Conservation (phyloP, 257 asterid genomes). For the Gentiana straminea region DNA sequence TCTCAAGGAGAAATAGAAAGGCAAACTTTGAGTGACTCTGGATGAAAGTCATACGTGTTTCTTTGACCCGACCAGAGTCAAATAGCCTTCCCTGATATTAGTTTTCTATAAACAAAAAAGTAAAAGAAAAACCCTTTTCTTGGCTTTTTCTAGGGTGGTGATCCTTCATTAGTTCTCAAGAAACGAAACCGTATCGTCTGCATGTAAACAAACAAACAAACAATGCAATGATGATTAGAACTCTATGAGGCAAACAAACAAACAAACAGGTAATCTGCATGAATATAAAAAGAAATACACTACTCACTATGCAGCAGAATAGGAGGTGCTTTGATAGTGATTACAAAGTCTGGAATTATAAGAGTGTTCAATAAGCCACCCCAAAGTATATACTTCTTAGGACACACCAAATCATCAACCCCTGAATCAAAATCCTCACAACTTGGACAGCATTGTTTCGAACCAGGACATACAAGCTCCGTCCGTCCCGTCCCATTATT, state of each 20-base stretch:
- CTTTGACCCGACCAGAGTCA: no score
- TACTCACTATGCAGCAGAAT: neutral
- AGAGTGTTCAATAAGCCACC: constrained; percentile 17
- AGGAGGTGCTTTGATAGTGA: constrained; percentile 17
- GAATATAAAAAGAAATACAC: neutral
- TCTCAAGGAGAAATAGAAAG: no score
- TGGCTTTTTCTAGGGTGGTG: no score
- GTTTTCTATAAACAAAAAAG: no score
- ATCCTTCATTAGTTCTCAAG: no score
- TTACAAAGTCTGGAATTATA: constrained; percentile 21
- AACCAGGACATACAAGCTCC: constrained; percentile 24
- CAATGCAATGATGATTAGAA: neutral
- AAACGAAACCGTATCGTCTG: neutral
- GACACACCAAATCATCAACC: constrained; percentile 19
- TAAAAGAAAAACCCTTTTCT: no score
- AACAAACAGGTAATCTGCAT: neutral
- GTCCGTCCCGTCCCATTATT: constrained; percentile 21
- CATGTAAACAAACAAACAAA: neutral
- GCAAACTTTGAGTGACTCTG: no score
- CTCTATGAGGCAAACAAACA: no score
- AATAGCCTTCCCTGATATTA: no score
- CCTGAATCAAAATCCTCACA: constrained; percentile 20
- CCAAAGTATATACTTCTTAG: constrained; percentile 26
- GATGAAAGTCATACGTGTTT: no score
- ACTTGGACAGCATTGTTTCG: constrained; percentile 22